These are phyloP conservation scores for Metschnikowia lochheadii DNA, from an alignment of 805 yeast genomes.

Conservation along the genomic window DNA sequence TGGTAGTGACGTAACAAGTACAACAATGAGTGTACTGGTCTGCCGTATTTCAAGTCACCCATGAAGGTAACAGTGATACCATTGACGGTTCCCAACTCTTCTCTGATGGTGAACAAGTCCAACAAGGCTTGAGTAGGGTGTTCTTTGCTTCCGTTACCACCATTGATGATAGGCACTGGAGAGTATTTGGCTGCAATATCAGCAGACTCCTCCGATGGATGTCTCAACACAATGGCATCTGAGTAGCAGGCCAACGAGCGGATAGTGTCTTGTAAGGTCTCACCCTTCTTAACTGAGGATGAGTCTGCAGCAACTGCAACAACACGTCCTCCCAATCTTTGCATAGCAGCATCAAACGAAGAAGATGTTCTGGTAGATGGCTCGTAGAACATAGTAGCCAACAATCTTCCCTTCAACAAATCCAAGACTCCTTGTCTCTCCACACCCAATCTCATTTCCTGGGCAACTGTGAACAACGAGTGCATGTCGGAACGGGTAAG, in stretches of 20 bases:
- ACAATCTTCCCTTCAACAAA: conserved; percentile 80
- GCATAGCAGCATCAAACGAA: conserved; percentile 99
- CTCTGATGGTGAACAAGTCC: conserved; percentile 96
- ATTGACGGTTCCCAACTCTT: conserved; percentile 96
- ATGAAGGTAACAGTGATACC: conserved; percentile 97
- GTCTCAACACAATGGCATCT: conserved; percentile 96
- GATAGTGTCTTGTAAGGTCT: conserved; percentile 93
- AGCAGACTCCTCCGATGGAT: conserved; percentile 89
- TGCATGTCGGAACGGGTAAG: conserved; percentile 87
- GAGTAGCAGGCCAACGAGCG: conserved; percentile 93
- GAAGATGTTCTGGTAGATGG: conserved; percentile 97
- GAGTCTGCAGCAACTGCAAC: conserved; percentile 78
- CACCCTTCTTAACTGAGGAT: conserved; percentile 98
- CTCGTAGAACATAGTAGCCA: conserved; percentile 95
- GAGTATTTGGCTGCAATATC: conserved; percentile 94
- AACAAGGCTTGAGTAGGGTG: conserved; percentile 99
- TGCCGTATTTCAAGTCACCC: conserved; percentile 98
- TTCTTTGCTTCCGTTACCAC: conserved; percentile 97
- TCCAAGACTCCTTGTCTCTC: conserved; percentile 95
- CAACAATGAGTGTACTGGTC: conserved; percentile 96
- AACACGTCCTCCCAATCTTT: conserved; percentile 97
- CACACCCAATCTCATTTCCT: conserved; percentile 94
- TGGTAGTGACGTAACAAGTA: conserved; percentile 87
- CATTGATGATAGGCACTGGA: conserved; percentile 94
- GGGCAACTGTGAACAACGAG: conserved; percentile 91